Base-by-base conservation (phyloP, 352 stramenopile genomes). In the Phytophthora foliorum region DNA sequence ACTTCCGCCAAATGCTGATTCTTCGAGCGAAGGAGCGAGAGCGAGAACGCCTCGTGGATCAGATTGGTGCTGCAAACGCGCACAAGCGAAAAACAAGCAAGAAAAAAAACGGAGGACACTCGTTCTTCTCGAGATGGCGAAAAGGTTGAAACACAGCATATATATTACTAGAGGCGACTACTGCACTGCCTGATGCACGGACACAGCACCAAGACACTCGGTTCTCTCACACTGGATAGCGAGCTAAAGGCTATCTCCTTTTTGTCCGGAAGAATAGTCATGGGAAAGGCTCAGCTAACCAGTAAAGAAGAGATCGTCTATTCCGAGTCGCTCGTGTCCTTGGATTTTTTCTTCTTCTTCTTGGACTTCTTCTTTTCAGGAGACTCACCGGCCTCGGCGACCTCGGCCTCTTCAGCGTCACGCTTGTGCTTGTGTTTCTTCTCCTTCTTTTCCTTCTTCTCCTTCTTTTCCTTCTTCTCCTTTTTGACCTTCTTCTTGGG, bases 301-400 rank as follows among this genome's bases (percentile, higher is more conserved):
- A 64, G 38, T 50, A 44, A 36, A 31, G 24, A 60, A 45, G 31
- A 66, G 36, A 39, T 57, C 45, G 25, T 77, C 72, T 91, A 93
- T 82, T 91, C 83, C 80, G 72, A 87, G 78, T 93, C 83, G 65
- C 76, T 91, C 50, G 74, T 71, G 46, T 88, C 77, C 72, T 84
- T 81, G 49, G 81, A 78, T 78, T 93, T 93, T 78, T 94, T 94
- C 75, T 91, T 93, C 81, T 95, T 96, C 80, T 94, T 94, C 72
- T 93, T 95, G 29, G 76, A 82, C 72, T 91, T 93, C 69, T 95
- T 96, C 82, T 94, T 94, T 57, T 94, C 84, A 0, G 85, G 89
- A 24, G 86, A 91, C 29, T 87, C 81, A n/a, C 80, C 84, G 1
- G 52, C 66, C 3, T 89, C 77, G n/a, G 75, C 74, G 14, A 79